Base-by-base conservation (phyloP, 805 yeast genomes). In the Priceomyces fermenticarens region DNA sequence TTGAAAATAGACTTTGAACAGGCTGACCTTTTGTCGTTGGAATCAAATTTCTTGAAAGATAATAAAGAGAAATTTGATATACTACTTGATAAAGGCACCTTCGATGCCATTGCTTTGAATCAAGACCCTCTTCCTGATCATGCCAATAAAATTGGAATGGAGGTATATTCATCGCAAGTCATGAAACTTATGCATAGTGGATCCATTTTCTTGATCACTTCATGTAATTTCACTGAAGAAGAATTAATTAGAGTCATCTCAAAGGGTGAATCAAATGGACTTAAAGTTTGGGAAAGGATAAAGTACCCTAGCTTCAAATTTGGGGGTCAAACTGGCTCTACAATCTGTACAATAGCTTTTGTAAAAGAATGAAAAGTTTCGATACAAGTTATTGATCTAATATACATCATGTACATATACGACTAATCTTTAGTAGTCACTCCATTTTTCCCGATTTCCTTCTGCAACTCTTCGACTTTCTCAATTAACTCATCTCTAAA, bases 31-130 rank as follows among this genome's bases (percentile, higher is more conserved):
- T 72, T 87, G 40, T 60, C 65, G 32, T 54, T 52, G 26, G 52
- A 68, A 11, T 62, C 61, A 11, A 31, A 35, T 10, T 76, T 74
- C 43, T 43, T 73, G 17, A 68, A 55, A 30, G 42, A 58, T 32
- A 48, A 57, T 26, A 57, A 58, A 2, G 70, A 63, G 3, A 54
- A 66, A 15, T 89, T 78, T 62, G 96, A 90, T 55, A 60, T 93
- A 7, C 77, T 91, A 1, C 65, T 89, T 12, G 99, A 93, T 63
- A 93, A 93, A 60, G 99, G 99, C 7, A 93, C 99, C 0, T 65
- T 93, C 15, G 99, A 93, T 65, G 99, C 99, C 4, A 91, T 93
- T 46, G 97, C 97, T 0, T 72, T 93, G 34, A 87, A 88, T 58
- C 84, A 83, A 15, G 67, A 60, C 6, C 65, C 67, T 1, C 30